Percentiles rank a stretch among this genome's conserved stretches.
phyloP scores from a whole-genome alignment of 257 asterid genomes.

The Haberlea rhodopensis region DNA sequence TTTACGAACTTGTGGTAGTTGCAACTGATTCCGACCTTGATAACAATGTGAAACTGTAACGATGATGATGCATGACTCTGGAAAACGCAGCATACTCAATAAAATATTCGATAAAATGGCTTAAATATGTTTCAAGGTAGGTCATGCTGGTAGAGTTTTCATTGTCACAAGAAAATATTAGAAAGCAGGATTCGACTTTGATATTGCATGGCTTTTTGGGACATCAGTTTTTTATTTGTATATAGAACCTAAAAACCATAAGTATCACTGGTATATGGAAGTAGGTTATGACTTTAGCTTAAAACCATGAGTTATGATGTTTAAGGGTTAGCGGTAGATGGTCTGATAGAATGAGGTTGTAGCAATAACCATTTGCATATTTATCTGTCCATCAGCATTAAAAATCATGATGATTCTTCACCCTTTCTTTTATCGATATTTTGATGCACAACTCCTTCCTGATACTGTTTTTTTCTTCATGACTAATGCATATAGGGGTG shows the following conservation, averaged over 20 bases:
- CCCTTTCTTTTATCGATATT: neutral
- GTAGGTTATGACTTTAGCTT: neutral
- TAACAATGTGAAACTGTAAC: too few species aligned
- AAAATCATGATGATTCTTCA: neutral
- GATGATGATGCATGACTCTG: neutral
- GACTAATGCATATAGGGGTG: neutral
- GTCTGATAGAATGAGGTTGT: neutral
- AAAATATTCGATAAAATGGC: too few species aligned
- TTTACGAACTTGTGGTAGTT: too few species aligned
- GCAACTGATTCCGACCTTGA: neutral
- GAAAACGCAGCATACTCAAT: neutral
- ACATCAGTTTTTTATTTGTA: neutral
- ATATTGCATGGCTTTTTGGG: neutral
- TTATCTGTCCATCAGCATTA: neutral
- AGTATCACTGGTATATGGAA: neutral
- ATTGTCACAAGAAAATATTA: neutral
- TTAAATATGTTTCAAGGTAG: neutral
- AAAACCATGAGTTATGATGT: neutral
- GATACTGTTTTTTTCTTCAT: neutral
- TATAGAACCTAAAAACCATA: neutral
- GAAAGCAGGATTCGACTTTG: constrained; percentile 3
- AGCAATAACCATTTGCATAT: neutral
- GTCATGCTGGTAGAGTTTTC: constrained; percentile 3
- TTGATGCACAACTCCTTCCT: neutral
- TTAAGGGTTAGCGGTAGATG: constrained; percentile 6